Evolutionary conservation across 768 basidiomycete genomes (phyloP).

Genomic region (Termitomyces sp.): DNA sequence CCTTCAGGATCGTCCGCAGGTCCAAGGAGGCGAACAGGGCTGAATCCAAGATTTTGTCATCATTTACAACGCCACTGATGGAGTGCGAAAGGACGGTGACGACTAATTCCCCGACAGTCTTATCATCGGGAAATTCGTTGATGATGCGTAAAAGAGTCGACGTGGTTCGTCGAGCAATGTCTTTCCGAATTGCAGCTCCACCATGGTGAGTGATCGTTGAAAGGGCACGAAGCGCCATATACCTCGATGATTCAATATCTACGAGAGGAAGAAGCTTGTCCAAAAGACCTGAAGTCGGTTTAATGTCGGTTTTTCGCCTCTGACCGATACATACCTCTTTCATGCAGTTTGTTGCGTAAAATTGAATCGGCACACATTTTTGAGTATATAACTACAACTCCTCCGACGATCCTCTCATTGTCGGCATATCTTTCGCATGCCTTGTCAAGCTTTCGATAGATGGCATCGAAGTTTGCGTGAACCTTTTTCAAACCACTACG

Average conservation of each 20-base stretch:
- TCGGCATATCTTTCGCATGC: no score
- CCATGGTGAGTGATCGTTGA: slow-evolving; percentile 64
- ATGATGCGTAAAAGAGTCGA: slow-evolving; percentile 43
- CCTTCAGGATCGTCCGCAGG: slow-evolving; percentile 41
- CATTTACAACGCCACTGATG: slow-evolving; percentile 41
- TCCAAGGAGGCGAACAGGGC: slow-evolving; percentile 40
- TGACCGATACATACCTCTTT: no score
- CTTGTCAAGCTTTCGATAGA: no score
- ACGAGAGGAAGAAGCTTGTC: slow-evolving; percentile 57
- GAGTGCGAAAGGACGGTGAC: slow-evolving; percentile 55
- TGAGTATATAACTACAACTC: no score
- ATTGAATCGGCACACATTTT: no score
- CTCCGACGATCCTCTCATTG: no score
- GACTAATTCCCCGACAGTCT: slow-evolving; percentile 46
- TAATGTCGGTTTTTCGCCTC: no score
- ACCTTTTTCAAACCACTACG: no score
- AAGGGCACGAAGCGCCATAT: slow-evolving; percentile 54
- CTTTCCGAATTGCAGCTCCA: slow-evolving; percentile 44
- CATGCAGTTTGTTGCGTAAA: no score
- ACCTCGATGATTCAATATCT: slow-evolving; percentile 44
- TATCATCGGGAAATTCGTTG: slow-evolving; percentile 50
- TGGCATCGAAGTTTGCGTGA: no score
- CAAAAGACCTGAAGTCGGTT: slow-evolving; percentile 20
- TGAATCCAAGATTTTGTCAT: slow-evolving; percentile 35
- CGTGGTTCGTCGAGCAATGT: slow-evolving; percentile 47